Base-by-base conservation (phyloP, 1,284 basidiomycete genomes). In the Neolentinus lepideus region DNA sequence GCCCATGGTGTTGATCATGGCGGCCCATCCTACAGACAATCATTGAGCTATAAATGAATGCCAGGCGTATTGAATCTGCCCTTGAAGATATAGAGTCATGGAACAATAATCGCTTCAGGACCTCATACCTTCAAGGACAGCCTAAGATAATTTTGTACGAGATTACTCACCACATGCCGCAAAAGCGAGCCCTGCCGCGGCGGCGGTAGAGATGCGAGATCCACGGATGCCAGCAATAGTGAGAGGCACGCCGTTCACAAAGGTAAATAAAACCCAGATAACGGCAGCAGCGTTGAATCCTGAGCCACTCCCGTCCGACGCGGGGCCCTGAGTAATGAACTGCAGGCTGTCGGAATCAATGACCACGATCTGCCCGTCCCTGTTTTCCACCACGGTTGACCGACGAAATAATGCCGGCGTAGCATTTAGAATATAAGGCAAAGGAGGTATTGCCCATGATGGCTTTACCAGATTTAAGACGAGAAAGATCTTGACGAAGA, bases 301-400 rank as follows among this genome's bases (percentile, higher is more conserved):
- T 1, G 63, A 60, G 8, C 84, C 85, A 47, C 76, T 71, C 6
- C 83, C 84, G 62, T 87, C 85, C 2, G 80, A 74, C 1, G 79
- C 84, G 4, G 70, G 55, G 0, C 77, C 79, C 66, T 87, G 85
- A 2, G 75, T 66, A 16, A 85, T 72, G 25, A 65, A 54, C 47
- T 71, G 61, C 16, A 69, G 66, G 0, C 79, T 79, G 25, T 43
- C 24, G 2, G 79, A 67, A 58, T 82, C 73, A 58, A 79, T 68
- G 19, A 84, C 74, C 53, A 67, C 53, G 1, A 67, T 66, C 33
- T 68, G 72, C 9, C 79, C 83, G 46, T 73, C 69, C 2, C 63
- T 63, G 57, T 74, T 71, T 45, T 66, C 69, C 52, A 79, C 66
- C 52, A 76, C 62, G 60, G 58, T 51, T 16, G 59, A 59, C 16